These are phyloP conservation scores for Pyrenula massariospora DNA, from an alignment of 495 filamentous ascomycete species.

Conservation along the genomic window DNA sequence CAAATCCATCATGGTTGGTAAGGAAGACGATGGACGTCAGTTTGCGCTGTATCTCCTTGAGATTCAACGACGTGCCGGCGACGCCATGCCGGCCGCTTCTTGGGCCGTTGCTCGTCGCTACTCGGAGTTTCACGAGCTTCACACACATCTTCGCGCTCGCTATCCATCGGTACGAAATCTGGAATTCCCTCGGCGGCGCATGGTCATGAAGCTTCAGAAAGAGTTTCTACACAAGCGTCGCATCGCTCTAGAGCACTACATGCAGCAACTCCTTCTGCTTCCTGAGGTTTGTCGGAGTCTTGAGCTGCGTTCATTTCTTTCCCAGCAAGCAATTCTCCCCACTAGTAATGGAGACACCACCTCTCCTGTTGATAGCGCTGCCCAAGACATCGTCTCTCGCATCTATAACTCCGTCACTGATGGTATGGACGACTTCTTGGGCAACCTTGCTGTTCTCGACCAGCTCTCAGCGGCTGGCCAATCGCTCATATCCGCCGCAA, in stretches of 20 bases:
- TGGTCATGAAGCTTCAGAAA: slow-evolving; percentile 92
- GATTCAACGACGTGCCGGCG: slow-evolving; percentile 77
- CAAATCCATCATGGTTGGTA: slow-evolving; percentile 82
- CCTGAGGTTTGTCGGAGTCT: slow-evolving; percentile 91
- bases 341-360: slow-evolving; percentile 43
- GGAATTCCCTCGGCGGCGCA: slow-evolving; percentile 81
- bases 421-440: slow-evolving; percentile 95
- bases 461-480: slow-evolving; percentile 88
- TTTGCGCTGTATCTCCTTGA: slow-evolving; percentile 91
- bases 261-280: slow-evolving; percentile 69
- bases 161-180: slow-evolving; percentile 80
- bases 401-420: slow-evolving; percentile 94
- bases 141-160: slow-evolving; percentile 71
- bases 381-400: slow-evolving; percentile 82
- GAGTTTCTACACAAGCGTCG: slow-evolving; percentile 90
- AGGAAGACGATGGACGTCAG: slow-evolving; percentile 84
- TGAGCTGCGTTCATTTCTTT: slow-evolving; percentile 87
- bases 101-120: slow-evolving; percentile 78
- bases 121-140: slow-evolving; percentile 92
- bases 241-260: slow-evolving; percentile 70
- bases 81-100: slow-evolving; percentile 74
- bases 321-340: slow-evolving; percentile 65
- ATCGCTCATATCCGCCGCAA: slow-evolving; percentile 82
- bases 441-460: slow-evolving; percentile 90
- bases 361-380: slow-evolving; percentile 40